phyloP scores from a whole-genome alignment of 805 yeast genomes.

The Starmerella floris region DNA sequence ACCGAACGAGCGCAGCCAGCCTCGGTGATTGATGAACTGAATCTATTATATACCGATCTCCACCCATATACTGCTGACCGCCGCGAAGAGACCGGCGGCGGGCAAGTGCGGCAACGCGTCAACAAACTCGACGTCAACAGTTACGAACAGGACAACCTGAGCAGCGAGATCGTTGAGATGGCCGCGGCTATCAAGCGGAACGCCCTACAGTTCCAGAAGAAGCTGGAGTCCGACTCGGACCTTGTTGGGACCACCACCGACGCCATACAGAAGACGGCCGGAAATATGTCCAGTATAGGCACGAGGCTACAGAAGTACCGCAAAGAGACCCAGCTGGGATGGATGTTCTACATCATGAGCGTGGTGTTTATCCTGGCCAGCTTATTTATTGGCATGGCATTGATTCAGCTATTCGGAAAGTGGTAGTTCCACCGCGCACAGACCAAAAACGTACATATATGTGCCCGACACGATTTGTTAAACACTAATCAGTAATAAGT shows the following conservation, averaged over 20 bases:
- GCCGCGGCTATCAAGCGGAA: constrained; percentile 37
- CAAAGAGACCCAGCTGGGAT: constrained; percentile 28
- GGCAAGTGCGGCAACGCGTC: neutral
- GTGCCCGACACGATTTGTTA: too few relatives aligned
- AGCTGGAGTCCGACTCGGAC: constrained; percentile 28
- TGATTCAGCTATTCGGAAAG: constrained; percentile 29
- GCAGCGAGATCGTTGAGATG: constrained; percentile 37
- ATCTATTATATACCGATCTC: constrained; percentile 11
- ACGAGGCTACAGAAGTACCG: constrained; percentile 26
- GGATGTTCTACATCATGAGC: constrained; percentile 31
- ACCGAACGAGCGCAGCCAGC: neutral
- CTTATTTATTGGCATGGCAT: constrained; percentile 26
- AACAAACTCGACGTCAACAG: constrained; percentile 23
- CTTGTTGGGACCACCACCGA: constrained; percentile 27
- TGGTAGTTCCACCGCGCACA: constrained; percentile 24
- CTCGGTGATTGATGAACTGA: constrained; percentile 14
- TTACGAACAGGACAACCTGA: constrained; percentile 35
- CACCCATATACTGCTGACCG: neutral
- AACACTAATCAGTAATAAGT: neutral
- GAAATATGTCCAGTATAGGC: constrained; percentile 29
- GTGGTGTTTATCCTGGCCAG: constrained; percentile 26
- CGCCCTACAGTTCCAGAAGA: constrained; percentile 34
- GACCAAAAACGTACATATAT: too few relatives aligned
- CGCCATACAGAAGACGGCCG: constrained; percentile 27
- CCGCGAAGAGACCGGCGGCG: neutral